Conservation (phyloP, 2,329 filamentous ascomycete species). For the Botrytis paeoniae region DNA sequence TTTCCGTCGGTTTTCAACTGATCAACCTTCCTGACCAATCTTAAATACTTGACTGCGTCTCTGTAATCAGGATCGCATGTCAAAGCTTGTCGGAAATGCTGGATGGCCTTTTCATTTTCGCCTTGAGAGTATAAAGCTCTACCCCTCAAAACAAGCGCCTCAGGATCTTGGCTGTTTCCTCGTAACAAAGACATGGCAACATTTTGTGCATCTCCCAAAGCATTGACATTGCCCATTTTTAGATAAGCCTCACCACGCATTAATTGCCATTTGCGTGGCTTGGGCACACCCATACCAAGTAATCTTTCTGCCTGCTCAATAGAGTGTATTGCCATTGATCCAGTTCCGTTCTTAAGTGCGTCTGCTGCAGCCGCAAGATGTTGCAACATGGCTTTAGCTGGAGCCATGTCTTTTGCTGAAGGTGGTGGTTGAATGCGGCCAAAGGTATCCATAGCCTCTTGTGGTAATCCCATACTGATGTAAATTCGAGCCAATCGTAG, state of each 20-base stretch:
- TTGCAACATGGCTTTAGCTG: constrained; percentile 80
- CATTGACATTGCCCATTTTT: constrained; percentile 87
- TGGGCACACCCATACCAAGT: constrained; percentile 70
- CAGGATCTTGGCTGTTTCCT: constrained; percentile 85
- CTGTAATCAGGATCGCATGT: constrained; percentile 89
- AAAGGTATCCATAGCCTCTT: constrained; percentile 83
- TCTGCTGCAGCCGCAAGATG: constrained; percentile 79
- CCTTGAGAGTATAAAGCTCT: constrained; percentile 86
- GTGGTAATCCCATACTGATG: constrained; percentile 78
- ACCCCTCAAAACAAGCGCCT: constrained; percentile 86
- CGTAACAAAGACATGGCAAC: constrained; percentile 85
- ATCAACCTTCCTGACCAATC: constrained; percentile 87
- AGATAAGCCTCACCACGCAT: constrained; percentile 89
- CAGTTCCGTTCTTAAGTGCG: constrained; percentile 69
- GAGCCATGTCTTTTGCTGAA: constrained; percentile 78
- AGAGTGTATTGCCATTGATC: constrained; percentile 89
- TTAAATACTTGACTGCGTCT: constrained; percentile 82
- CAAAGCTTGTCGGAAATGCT: constrained; percentile 86
- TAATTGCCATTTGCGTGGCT: constrained; percentile 89
- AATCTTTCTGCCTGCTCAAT: constrained; percentile 85
- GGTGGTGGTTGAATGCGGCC: constrained; percentile 75
- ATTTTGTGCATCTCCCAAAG: constrained; percentile 86
- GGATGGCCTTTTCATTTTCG: constrained; percentile 91
- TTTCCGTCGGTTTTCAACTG: constrained; percentile 95
- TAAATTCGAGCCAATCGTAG: constrained; percentile 87